A percentile compares a stretch with the other conserved stretches of the same genome.
These are phyloP conservation scores for Neurospora sp. DNA, from an alignment of 495 filamentous ascomycete genomes.

Conservation along the genomic window DNA sequence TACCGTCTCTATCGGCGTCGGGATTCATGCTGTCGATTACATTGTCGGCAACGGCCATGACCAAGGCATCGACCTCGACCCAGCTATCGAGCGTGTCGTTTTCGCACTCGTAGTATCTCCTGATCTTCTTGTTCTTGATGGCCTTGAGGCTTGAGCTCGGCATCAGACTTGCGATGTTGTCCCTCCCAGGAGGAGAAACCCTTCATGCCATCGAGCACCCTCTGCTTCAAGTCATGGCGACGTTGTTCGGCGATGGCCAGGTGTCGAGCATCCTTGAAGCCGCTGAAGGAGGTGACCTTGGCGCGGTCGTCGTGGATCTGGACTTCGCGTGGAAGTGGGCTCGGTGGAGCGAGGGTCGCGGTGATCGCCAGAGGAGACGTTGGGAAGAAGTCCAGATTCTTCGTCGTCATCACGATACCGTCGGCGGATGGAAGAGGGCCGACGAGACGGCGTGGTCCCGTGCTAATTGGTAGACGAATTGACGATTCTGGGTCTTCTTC, in stretches of 20 bases:
- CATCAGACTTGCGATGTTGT: slow-evolving; percentile 31
- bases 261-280: slow-evolving; percentile 1
- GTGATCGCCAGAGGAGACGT: background rate
- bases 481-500: background rate
- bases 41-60: slow-evolving; percentile 39
- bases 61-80: slow-evolving; percentile 41
- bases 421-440: background rate
- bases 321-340: background rate
- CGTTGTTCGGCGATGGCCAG: slow-evolving; percentile 5
- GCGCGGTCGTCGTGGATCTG: background rate
- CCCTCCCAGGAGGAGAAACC: slow-evolving; percentile 25
- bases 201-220: slow-evolving; percentile 27
- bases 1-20: slow-evolving; percentile 39
- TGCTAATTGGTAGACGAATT: background rate
- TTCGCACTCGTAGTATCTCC: slow-evolving; percentile 37
- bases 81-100: slow-evolving; percentile 41
- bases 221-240: slow-evolving; percentile 27
- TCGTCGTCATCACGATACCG: background rate
- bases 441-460: background rate
- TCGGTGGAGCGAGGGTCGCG: background rate
- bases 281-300: background rate
- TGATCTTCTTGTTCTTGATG: slow-evolving; percentile 38
- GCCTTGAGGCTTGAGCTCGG: slow-evolving; percentile 35
- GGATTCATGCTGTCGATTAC: slow-evolving; percentile 43
- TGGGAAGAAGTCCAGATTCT: background rate